These are phyloP conservation scores for Lunularia cruciata DNA, from an alignment of 225 moss, liverwort and hornwort genomes.

Conservation along the genomic window DNA sequence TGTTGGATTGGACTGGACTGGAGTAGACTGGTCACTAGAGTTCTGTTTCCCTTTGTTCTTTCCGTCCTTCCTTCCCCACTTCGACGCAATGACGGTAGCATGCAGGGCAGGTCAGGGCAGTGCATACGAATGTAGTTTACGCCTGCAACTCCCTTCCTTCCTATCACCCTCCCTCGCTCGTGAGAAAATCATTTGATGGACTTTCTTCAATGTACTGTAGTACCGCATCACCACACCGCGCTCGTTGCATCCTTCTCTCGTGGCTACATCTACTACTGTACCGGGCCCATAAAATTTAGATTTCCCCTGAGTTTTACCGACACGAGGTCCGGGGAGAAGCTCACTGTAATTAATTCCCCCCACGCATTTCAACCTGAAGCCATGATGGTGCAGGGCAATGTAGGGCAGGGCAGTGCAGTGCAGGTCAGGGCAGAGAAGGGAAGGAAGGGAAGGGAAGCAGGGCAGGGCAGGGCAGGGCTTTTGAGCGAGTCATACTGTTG, in stretches of 20 bases:
- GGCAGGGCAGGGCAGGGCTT: background rate
- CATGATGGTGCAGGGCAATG: background rate
- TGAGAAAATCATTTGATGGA: slow-evolving; percentile 15
- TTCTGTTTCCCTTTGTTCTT: no score
- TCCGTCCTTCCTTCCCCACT: no score
- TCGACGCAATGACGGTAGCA: slow-evolving; percentile 3
- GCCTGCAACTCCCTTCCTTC: background rate
- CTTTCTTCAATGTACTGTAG: background rate
- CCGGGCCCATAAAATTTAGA: background rate
- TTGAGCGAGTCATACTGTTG: background rate
- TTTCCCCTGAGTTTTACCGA: background rate
- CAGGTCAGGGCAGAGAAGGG: no score
- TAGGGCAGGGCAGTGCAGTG: no score
- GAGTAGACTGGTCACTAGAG: no score
- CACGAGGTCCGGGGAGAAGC: background rate
- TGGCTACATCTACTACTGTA: no score
- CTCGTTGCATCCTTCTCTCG: background rate
- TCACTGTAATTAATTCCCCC: background rate
- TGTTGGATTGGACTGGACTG: no score
- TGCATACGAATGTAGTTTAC: no score
- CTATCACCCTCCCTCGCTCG: slow-evolving; percentile 4
- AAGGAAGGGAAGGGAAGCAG: no score
- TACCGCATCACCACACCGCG: background rate
- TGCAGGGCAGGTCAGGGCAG: no score
- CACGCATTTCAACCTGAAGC: background rate